Conservation (phyloP, 305 asterid species). For the Fraxinus greggii region DNA sequence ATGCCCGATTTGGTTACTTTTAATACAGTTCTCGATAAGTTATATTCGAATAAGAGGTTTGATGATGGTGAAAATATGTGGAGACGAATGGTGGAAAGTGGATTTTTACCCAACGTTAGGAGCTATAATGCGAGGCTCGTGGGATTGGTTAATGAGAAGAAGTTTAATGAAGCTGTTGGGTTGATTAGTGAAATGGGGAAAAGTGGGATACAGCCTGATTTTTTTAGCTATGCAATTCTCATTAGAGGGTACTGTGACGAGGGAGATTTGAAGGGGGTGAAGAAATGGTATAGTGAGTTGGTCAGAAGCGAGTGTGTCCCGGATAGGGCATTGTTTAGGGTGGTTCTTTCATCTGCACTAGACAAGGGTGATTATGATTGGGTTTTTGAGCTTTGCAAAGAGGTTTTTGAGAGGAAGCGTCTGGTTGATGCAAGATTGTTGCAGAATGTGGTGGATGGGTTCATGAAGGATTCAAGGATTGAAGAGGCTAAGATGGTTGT, state of each 20-base stretch:
- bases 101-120: slow-evolving; percentile 33
- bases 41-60: slow-evolving; percentile 35
- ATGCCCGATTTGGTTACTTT: slow-evolving; percentile 38
- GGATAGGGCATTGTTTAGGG: slow-evolving; percentile 26
- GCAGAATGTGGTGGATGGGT: slow-evolving; percentile 42
- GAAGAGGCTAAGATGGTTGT: slow-evolving; percentile 43
- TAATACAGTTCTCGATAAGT: slow-evolving; percentile 33
- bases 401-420: slow-evolving; percentile 31
- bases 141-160: slow-evolving; percentile 35
- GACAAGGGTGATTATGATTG: slow-evolving; percentile 44
- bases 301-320: slow-evolving; percentile 27
- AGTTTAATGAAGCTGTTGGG: slow-evolving; percentile 29
- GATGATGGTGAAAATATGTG: slow-evolving; percentile 42
- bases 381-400: slow-evolving; percentile 44
- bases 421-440: slow-evolving; percentile 31
- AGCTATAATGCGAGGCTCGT: slow-evolving; percentile 37
- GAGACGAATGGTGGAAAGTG: slow-evolving; percentile 28
- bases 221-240: slow-evolving; percentile 35
- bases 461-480: slow-evolving; percentile 34
- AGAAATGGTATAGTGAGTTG: slow-evolving; percentile 41
- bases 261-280: slow-evolving; percentile 38
- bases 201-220: slow-evolving; percentile 32
- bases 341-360: slow-evolving; percentile 29
- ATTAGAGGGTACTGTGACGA: slow-evolving; percentile 35
- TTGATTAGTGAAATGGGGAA: slow-evolving; percentile 31